Percentiles rank a stretch among this genome's conserved stretches.
Conservation (phyloP, 129 eudicot genomes). For the Silybum marianum region DNA sequence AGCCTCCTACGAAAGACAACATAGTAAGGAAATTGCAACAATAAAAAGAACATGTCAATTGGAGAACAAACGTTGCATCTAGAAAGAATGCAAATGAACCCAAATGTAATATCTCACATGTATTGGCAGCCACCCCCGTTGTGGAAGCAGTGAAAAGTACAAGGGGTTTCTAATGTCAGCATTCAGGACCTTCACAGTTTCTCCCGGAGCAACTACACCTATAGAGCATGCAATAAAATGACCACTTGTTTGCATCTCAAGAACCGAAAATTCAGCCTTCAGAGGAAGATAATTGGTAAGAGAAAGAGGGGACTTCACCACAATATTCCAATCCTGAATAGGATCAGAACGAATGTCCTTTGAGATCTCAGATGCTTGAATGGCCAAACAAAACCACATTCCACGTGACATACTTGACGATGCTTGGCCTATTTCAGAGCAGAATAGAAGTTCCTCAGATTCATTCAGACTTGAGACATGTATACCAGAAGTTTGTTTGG, state of each 20-base stretch:
- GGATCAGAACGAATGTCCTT: constrained; percentile 76
- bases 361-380: constrained; percentile 79
- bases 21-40: constrained; percentile 11
- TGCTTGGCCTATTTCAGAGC: constrained; percentile 60
- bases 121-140: constrained; percentile 84
- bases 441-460: constrained; percentile 68
- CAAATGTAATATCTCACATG: constrained; percentile 55
- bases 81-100: constrained; percentile 6
- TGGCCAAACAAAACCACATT: constrained; percentile 83
- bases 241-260: constrained; percentile 86
- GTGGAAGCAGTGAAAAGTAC: constrained; percentile 85
- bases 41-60: neutral
- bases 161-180: constrained; percentile 86
- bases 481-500: constrained; percentile 52
- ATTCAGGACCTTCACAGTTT: constrained; percentile 67
- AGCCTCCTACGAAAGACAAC: constrained; percentile 59
- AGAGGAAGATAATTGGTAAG: constrained; percentile 84
- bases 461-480: constrained; percentile 63
- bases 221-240: constrained; percentile 71
- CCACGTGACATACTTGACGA: constrained; percentile 68
- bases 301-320: constrained; percentile 70
- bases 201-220: constrained; percentile 80
- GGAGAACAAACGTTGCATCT: neutral
- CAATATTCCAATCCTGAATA: constrained; percentile 85
- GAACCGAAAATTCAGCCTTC: constrained; percentile 75